Base-by-base conservation (phyloP, 176 grass and related monocot species). In the Phragmites australis region DNA sequence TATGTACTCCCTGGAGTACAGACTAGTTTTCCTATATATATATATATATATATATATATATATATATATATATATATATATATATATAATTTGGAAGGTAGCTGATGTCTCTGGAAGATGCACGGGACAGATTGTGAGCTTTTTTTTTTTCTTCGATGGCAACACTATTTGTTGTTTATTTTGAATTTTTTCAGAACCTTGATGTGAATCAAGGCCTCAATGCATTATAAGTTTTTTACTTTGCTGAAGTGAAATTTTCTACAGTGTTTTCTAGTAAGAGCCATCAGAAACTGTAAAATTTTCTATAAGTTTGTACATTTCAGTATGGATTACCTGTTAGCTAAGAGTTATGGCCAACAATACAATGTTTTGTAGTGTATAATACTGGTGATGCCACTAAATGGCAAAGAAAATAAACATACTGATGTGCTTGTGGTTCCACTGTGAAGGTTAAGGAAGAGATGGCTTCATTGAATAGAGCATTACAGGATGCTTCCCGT, bases 381-480 rank as follows among this genome's bases (percentile, higher is more conserved):
- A 23, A 7, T 79, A 48, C 39, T 43, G 1, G 11, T 23, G 55
- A 48, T 63, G 42, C 49, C 14, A 69, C 39, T 78, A 59, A 43
- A 78, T 74, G 8, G 8, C 45, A n/a, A 89, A 76, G 57, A 62
- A 11, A 88, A 80, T 61, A 51, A 84, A 83, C 82, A 72, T 87
- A 74, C 70, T 91, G 64, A 86, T 78, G 26, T 76, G 53, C 53
- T 87, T 82, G 84, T 87, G 76, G 80, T 85, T 82, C 37, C 48
- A 86, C 69, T 89, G 76, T 86, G 78, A 91, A 98, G 92, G 90
- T 88, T 83, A 81, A 59, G 75, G 90, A 91, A 87, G 90, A 99
- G 63, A 91, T 89, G 84, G 60, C 66, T 65, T 85, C 77, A 19
- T 84, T 99, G 82, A 88, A 93, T 77, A 84, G 78, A 79, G 43